Conservation (phyloP, 2,329 filamentous ascomycete genomes). For the Penicillium olsonii region DNA sequence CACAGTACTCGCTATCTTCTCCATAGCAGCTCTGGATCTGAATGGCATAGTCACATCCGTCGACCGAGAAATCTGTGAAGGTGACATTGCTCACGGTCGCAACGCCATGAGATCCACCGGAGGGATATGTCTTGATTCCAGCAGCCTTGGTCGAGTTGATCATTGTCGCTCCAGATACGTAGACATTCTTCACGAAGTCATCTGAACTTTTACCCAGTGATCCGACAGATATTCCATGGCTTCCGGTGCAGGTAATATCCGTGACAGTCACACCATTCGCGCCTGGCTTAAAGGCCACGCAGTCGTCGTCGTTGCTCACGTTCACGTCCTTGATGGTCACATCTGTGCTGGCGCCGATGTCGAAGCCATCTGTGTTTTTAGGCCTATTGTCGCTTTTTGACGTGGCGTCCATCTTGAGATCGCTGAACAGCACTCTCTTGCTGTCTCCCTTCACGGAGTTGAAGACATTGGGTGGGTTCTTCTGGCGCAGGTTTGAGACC, state of each 20-base stretch:
- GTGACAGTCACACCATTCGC: conserved; percentile 43
- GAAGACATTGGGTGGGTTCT: conserved; percentile 51
- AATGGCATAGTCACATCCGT: conserved; percentile 46
- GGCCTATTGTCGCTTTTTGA: conserved; percentile 42
- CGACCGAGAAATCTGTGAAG: conserved; percentile 40
- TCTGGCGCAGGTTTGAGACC: conserved; percentile 40
- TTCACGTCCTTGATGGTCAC: conserved; percentile 40
- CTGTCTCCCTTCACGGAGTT: conserved; percentile 41
- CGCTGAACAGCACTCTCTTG: conserved; percentile 38
- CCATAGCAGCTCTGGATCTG: conserved; percentile 51
- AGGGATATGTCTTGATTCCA: conserved; percentile 51
- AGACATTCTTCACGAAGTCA: conserved; percentile 49
- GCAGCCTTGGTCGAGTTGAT: conserved; percentile 47
- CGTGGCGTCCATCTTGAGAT: conserved; percentile 41
- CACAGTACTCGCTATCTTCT: conserved; percentile 39
- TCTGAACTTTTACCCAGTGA: conserved; percentile 43
- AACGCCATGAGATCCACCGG: conserved; percentile 37
- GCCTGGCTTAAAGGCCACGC: conserved; percentile 49
- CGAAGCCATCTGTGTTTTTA: conserved; percentile 50
- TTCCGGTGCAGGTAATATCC: conserved; percentile 48
- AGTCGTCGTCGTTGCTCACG: conserved; percentile 49
- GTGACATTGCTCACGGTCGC: conserved; percentile 48
- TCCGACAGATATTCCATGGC: conserved; percentile 52
- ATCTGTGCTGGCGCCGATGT: conserved; percentile 41
- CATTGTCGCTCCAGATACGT: conserved; percentile 45